A percentile compares a stretch with the other conserved stretches of the same genome.
Conservation (phyloP, 2,329 filamentous ascomycete species). For the Fonsecaea pedrosoi region DNA sequence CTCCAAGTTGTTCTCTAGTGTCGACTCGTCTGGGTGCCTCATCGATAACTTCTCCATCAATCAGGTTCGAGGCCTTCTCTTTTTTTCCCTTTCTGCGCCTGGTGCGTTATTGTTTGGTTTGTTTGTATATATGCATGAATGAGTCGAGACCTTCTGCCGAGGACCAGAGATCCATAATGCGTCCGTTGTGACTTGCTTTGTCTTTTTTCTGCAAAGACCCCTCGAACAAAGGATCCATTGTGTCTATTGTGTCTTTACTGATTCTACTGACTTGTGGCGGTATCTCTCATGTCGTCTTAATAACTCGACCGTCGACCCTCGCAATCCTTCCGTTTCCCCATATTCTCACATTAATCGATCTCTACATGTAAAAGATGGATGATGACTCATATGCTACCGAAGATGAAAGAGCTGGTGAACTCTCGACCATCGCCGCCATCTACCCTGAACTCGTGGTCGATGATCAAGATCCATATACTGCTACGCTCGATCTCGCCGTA, state of each 20-base stretch:
- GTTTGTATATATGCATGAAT: neutral
- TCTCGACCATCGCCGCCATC: constrained; percentile 66
- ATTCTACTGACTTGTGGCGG: neutral
- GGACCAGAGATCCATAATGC: constrained; percentile 1
- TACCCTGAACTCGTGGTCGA: constrained; percentile 66
- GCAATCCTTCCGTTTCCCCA: neutral
- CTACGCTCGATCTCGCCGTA: constrained; percentile 63
- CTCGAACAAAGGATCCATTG: neutral
- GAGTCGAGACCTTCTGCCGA: constrained; percentile 6
- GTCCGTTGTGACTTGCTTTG: neutral
- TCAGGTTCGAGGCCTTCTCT: neutral
- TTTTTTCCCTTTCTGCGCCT: neutral
- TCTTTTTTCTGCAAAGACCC: constrained; percentile 2
- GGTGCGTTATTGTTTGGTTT: constrained; percentile 24
- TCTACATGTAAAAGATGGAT: constrained; percentile 43
- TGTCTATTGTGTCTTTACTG: neutral
- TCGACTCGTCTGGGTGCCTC: neutral
- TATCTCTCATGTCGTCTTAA: neutral
- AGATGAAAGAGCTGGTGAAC: constrained; percentile 66
- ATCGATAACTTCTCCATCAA: neutral
- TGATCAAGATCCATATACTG: constrained; percentile 54
- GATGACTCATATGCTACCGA: constrained; percentile 47
- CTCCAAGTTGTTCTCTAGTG: too few species aligned
- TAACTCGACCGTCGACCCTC: neutral
- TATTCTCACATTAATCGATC: constrained; percentile 6